A percentile compares a stretch with the other conserved stretches of the same genome.
These are phyloP conservation scores for Malus orientalis DNA, from an alignment of 306 rosid species.

Conservation along the genomic window DNA sequence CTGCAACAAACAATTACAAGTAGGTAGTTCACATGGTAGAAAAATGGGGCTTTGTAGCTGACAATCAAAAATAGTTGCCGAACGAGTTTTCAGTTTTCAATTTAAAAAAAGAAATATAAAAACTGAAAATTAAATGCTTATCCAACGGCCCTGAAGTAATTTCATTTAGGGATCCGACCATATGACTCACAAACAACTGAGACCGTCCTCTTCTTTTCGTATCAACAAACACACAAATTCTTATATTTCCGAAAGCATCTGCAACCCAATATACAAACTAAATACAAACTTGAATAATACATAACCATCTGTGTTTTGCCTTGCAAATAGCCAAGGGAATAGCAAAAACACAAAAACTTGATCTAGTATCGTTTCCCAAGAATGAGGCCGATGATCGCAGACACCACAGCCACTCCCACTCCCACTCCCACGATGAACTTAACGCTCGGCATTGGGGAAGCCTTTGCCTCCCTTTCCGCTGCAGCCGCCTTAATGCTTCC, in stretches of 20 bases:
- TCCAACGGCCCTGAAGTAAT: too few relatives aligned
- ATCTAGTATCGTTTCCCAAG: slow-evolving; percentile 79
- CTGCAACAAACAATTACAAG: not conserved
- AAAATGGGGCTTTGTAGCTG: not conserved
- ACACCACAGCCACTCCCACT: slow-evolving; percentile 59
- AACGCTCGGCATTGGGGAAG: slow-evolving; percentile 37
- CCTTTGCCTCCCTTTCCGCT: slow-evolving; percentile 53
- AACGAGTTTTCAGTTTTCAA: too few relatives aligned
- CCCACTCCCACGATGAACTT: slow-evolving; percentile 66
- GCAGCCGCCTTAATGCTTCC: slow-evolving; percentile 44
- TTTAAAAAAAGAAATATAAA: too few relatives aligned
- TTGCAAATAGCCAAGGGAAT: slow-evolving; percentile 50
- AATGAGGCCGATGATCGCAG: slow-evolving; percentile 65
- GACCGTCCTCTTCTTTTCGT: not conserved
- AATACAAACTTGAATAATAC: slow-evolving; percentile 24
- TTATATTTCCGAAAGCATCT: not conserved
- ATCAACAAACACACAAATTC: not conserved
- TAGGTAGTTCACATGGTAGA: not conserved
- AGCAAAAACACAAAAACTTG: slow-evolving; percentile 10
- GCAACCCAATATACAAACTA: slow-evolving; percentile 20
- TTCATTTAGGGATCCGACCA: too few relatives aligned
- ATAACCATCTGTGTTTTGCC: slow-evolving; percentile 34
- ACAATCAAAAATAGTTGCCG: not conserved
- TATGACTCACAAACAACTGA: not conserved
- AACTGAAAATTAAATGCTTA: too few relatives aligned